Evolutionary conservation across 2,329 filamentous ascomycete genomes (phyloP).

Genomic region (Alternaria dauci): DNA sequence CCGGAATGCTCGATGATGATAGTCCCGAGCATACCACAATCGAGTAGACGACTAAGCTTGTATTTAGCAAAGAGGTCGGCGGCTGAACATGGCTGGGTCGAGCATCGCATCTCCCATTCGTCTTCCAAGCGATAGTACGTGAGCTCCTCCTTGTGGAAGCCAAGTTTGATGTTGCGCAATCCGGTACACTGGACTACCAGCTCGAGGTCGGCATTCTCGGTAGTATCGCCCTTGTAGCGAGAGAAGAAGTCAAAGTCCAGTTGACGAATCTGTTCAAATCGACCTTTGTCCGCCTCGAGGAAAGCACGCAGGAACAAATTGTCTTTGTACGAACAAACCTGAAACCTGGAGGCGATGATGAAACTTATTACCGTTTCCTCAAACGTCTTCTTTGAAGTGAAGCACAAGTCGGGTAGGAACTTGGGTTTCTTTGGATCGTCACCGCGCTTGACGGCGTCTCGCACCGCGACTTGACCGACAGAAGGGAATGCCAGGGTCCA

Average conservation of each 20-base stretch:
- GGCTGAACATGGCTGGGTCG: rapidly evolving
- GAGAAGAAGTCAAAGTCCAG: not conserved
- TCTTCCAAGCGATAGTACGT: not conserved
- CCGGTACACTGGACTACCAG: not conserved
- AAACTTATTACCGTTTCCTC: not conserved
- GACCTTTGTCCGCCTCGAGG: not conserved
- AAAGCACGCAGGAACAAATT: not conserved
- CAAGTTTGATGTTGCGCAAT: not conserved
- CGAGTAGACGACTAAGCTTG: not conserved
- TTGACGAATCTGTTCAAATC: not conserved
- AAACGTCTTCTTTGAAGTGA: not conserved
- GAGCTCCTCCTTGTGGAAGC: not conserved
- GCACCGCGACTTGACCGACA: not conserved
- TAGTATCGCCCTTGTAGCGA: not conserved
- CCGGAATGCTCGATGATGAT: conserved; percentile 2
- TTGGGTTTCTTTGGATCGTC: not conserved
- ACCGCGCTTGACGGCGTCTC: not conserved
- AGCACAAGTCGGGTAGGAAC: not conserved
- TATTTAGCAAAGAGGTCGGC: not conserved
- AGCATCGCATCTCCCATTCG: not conserved
- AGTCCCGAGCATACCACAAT: not conserved
- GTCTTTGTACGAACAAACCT: not conserved
- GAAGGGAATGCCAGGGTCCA: not conserved
- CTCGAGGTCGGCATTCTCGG: not conserved
- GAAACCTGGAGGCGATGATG: not conserved